Base-by-base conservation (phyloP, 768 basidiomycete genomes). In the Pleurotus salmoneostramineus region DNA sequence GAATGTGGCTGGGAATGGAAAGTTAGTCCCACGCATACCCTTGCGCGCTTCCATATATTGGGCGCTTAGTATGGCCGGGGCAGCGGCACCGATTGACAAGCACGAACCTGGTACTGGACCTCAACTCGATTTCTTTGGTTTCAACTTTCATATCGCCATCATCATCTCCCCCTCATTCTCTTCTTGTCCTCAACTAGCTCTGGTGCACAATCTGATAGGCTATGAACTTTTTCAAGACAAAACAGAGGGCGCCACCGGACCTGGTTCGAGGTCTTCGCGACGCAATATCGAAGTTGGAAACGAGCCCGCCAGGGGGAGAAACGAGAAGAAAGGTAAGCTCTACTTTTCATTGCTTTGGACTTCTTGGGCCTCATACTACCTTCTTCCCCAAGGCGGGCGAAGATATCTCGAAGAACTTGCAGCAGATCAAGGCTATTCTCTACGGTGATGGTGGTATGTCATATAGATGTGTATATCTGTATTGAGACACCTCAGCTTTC, bases 211-310 rank as follows among this genome's bases (percentile, higher is more conserved):
- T 36, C 14, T 27, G 37, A 55, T 55, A 55, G 32, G 50, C 56
- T 33, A 95, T 96, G 94, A 95, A 95, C 74, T 95, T 96, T 78
- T 96, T 96, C 86, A 94, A 93, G 77, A 86, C 91, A 17, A 95
- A 93, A 70, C 87, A 83, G 45, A 80, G 91, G 67, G 89, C 90
- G 35, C 95, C 95, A 6, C 85, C 91, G 48, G 94, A 97, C 68
- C 82, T 95, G 62, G 90, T 96, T 34, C 83, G 88, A 46, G 83
- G 87, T 50, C 77, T 95, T 49, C 81, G 87, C 34, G 94, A 96
- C 68, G 82, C 88, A 54, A 83, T 94, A 64, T 82, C 83, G 62
- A 86, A 80, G 69, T 77, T 97, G 57, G 94, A 95, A 62, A 70
- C 78, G 5, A 83, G 85, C 1, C 81, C 87, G 40, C 84, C 89